Base-by-base conservation (phyloP, 2,329 filamentous ascomycete genomes). In the Colletotrichum sidae region DNA sequence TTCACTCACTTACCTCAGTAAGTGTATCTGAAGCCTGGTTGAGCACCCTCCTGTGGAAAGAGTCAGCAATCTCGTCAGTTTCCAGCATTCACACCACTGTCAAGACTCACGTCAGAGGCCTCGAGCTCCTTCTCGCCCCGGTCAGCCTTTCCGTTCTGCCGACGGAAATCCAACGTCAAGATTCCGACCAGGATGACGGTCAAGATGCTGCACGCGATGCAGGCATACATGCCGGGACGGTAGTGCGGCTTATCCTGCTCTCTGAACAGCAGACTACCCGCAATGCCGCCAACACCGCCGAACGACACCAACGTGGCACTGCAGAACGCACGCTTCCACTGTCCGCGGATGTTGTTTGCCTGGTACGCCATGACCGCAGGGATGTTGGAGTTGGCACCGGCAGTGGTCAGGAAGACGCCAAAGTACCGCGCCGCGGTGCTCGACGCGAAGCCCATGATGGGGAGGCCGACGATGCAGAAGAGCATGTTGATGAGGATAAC, bases 271-370 rank as follows among this genome's bases (percentile, higher is more conserved):
- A 93, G 81, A 69, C 86, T 88, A 34, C 92, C 92, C 1, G 87
- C 86, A 68, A 96, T 96, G 39, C 93, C 92, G 42, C 93, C 93
- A 34, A 96, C 81, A 2, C 91, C 92, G 8, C 92, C 92, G 54
- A 92, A 88, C 1, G 90, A 91, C 4, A 96, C 90, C 2, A 95
- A 84, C 0, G 89, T 90, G 2, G 92, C 91, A 65, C 88, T 92
- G 75, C 88, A 90, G 70, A 96, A 90, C 1, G 92, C 92, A 52
- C 93, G 88, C 80, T 95, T 96, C 92, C 92, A 96, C 79, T 96
- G 92, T 0, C 92, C 93, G 57, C 92, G 89, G 72, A 96, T 90
- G 77, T 96, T 96, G 79, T 95, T 96, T 46, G 92, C 92, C 79
- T 95, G 92, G 79, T 93, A 96, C 0, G 92, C 86, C 81, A 96